Conservation (phyloP, 164 flowering plant species). For the Platanus orientalis region DNA sequence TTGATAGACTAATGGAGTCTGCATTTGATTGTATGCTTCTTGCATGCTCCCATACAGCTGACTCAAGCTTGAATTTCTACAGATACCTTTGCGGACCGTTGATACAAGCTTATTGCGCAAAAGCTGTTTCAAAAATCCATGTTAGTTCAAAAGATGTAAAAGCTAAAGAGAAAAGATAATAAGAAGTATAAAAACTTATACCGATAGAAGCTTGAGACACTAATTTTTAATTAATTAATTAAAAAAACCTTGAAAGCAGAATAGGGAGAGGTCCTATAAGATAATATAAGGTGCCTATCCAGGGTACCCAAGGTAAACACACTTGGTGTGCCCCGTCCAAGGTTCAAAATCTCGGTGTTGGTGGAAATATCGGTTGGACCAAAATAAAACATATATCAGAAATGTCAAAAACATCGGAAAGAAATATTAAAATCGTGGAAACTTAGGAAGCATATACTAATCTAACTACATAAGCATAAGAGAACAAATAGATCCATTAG, state of each 20-base stretch:
- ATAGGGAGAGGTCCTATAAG: not conserved
- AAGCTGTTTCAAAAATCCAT: conserved; percentile 43
- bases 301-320: not conserved
- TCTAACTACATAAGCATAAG: too few relatives aligned
- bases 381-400: too few relatives aligned
- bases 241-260: not conserved
- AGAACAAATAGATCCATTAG: too few relatives aligned
- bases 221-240: too few relatives aligned
- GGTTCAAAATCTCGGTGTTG: too few relatives aligned
- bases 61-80: conserved; percentile 62
- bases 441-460: too few relatives aligned
- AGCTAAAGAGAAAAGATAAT: not conserved
- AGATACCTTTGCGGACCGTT: conserved; percentile 73
- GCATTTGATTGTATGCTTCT: conserved; percentile 87
- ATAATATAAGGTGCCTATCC: not conserved
- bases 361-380: too few relatives aligned
- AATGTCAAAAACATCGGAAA: too few relatives aligned
- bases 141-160: not conserved
- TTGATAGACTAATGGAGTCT: conserved; percentile 86
- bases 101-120: conserved; percentile 75
- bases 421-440: too few relatives aligned
- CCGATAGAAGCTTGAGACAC: not conserved
- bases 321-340: too few relatives aligned
- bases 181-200: not conserved
- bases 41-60: conserved; percentile 81